Evolutionary conservation across 1,284 basidiomycete species (phyloP), one percentile per base, ranked within the genome.

Genomic region (Boletus smithii): DNA sequence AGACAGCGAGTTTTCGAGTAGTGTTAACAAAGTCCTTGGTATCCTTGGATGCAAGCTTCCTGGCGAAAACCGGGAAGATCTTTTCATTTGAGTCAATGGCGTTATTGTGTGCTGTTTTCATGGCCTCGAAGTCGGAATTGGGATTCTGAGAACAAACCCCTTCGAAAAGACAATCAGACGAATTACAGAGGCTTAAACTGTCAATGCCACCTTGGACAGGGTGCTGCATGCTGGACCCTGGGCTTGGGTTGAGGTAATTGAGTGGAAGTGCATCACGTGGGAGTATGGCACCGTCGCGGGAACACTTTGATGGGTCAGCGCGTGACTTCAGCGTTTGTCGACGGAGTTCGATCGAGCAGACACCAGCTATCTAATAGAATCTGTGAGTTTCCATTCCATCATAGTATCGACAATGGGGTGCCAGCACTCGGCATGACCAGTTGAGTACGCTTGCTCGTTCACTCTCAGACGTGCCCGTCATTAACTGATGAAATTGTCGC

Each of bases 11-110:
- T 45, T 65, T 65, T 24, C 45, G 44, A 11, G 48, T 17, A 1
- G 53, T 66, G 13, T 20, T 43, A n/a, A 24, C 8, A 16, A 50
- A 65, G 9, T 65, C 57, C 6, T 30, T 52, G 40, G 37, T 1
- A n/a, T 65, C 60, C 5, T 26, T 35, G 17, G 63, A 68, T 7
- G 51, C 43, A 22, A 65, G 62, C 30, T 53, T 67, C 18, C 24
- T 44, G 14, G 53, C 60, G 35, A 68, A 66, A 17, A 65, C 4
- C 0, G 66, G 63, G 18, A 65, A 65, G 40, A 61, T 56, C 42
- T 40, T 66, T 35, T 68, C 66, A 8, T 65, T 65, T 4, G 59
- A 47, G 26, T 7, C 48, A 9, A 64, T 49, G 27, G 61, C 66
- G 3, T 39, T 48, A 26, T 14, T 53, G 14, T 55, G 48, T 2